Evolutionary conservation across 1,284 basidiomycete genomes (phyloP).

Genomic region (Microbotryum saponariae): DNA sequence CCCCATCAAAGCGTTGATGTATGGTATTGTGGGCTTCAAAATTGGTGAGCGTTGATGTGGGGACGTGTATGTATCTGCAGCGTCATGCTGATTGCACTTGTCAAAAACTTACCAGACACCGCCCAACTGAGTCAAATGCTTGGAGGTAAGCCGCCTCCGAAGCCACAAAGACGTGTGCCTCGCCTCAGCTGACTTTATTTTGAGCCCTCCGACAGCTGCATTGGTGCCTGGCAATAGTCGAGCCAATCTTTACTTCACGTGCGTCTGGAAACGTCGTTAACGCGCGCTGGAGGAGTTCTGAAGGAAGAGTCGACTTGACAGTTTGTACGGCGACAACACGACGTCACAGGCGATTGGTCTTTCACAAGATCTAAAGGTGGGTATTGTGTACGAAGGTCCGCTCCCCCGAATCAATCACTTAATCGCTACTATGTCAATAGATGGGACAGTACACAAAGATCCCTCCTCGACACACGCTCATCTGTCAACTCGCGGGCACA

Average conservation of each 20-base stretch:
- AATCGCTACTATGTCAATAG: no score
- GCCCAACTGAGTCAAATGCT: constrained; percentile 57
- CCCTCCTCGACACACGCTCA: constrained; percentile 61
- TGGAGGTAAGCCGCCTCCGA: constrained; percentile 34
- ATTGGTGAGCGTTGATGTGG: constrained; percentile 19
- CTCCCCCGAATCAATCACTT: no score
- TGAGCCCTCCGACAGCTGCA: constrained; percentile 41
- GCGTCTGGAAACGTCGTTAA: no score
- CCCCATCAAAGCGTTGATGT: constrained; percentile 52
- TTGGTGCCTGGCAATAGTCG: constrained; percentile 57
- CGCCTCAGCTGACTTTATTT: no score
- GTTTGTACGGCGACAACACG: constrained; percentile 31
- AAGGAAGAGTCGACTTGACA: no score
- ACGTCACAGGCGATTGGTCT: constrained; percentile 49
- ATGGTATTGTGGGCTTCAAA: constrained; percentile 48
- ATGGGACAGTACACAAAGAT: constrained; percentile 71
- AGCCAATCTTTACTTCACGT: constrained; percentile 48
- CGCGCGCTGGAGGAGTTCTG: no score
- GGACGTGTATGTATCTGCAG: no score
- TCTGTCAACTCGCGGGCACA: constrained; percentile 59
- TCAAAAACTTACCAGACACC: no score
- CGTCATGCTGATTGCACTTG: no score
- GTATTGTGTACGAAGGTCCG: no score
- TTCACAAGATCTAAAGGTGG: constrained; percentile 55
- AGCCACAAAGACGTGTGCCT: no score